A percentile compares a stretch with the other conserved stretches of the same genome.
Conservation (phyloP, 176 grass and related monocot species). For the Oryza glumipatula region DNA sequence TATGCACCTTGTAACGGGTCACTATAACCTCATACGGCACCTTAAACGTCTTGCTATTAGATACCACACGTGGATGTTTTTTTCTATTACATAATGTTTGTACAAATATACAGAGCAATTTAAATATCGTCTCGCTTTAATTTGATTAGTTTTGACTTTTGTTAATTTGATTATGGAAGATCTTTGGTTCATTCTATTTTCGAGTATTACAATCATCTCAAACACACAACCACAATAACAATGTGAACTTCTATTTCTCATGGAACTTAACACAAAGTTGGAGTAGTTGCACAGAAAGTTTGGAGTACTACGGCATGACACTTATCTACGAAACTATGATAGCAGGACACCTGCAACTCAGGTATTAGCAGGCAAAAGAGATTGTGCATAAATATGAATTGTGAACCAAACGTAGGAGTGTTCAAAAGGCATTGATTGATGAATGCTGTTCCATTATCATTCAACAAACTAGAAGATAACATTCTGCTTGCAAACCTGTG, state of each 20-base stretch:
- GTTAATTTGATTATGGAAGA: neutral
- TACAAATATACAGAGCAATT: no score
- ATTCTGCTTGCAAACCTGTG: constrained; percentile 40
- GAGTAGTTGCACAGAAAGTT: neutral
- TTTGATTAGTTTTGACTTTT: neutral
- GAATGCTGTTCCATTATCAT: neutral
- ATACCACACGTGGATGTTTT: no score
- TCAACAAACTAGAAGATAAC: neutral
- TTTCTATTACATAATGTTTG: no score
- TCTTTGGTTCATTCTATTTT: neutral
- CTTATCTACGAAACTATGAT: neutral
- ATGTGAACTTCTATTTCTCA: neutral
- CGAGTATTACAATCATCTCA: neutral
- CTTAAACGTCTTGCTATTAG: no score
- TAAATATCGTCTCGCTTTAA: no score
- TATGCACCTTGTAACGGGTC: no score
- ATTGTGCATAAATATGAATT: neutral
- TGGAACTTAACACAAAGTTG: neutral
- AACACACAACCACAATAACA: neutral
- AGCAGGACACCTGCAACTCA: neutral
- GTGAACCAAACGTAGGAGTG: neutral
- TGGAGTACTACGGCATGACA: neutral
- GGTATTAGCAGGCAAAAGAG: neutral
- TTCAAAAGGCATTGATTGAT: neutral
- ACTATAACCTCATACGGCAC: no score